Conservation (phyloP, 768 basidiomycete species). For the Pleurotus giganteus region DNA sequence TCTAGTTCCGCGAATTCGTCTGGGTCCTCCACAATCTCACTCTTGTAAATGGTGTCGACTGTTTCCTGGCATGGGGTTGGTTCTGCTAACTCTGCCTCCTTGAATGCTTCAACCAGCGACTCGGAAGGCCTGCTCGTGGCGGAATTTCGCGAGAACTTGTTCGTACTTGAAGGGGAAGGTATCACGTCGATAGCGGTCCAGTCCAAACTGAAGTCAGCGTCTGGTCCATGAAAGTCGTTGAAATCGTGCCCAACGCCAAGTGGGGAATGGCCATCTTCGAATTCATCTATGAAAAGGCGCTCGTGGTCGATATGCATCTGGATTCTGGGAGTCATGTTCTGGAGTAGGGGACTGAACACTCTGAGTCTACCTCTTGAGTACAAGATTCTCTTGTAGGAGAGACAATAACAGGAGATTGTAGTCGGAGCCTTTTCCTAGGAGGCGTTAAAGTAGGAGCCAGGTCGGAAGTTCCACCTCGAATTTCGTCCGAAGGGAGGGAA, state of each 20-base stretch:
- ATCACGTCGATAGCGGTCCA: slow-evolving; percentile 27
- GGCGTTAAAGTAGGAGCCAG: background rate
- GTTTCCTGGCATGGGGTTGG: background rate
- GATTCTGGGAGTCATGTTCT: background rate
- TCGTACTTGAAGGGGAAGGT: slow-evolving; percentile 17
- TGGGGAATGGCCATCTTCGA: background rate
- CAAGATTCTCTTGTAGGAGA: background rate
- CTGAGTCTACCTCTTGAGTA: background rate
- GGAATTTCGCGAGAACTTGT: slow-evolving; percentile 9
- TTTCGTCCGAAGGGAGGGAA: slow-evolving; percentile 27
- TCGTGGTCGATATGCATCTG: slow-evolving; percentile 7
- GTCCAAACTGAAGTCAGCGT: slow-evolving; percentile 32
- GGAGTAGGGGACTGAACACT: background rate
- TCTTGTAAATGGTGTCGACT: background rate
- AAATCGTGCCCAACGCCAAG: no score
- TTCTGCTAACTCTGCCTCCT: slow-evolving; percentile 5
- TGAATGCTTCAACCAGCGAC: background rate
- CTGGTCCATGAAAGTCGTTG: slow-evolving; percentile 3
- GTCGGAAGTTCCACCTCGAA: background rate
- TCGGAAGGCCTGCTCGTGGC: background rate
- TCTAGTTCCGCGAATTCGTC: slow-evolving; percentile 67
- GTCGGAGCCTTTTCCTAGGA: slow-evolving; percentile 9
- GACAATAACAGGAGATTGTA: background rate
- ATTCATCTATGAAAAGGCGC: background rate
- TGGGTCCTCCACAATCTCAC: background rate